Percentiles rank a stretch among this genome's conserved stretches.
Conservation (phyloP, 176 grass and related monocot genomes). For the Hsuehochloa calcarea region DNA sequence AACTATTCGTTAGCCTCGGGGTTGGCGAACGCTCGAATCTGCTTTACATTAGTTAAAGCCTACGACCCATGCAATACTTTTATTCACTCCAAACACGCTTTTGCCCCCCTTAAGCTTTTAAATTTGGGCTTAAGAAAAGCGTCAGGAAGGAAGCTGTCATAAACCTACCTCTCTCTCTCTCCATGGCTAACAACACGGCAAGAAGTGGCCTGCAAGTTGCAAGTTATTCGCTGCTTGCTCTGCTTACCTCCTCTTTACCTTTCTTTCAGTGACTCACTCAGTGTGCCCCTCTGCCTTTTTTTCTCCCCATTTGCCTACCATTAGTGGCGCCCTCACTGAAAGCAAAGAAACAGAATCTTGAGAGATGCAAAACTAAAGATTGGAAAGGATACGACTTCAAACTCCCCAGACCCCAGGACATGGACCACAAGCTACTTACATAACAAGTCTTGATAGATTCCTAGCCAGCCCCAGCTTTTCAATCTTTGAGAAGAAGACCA, state of each 20-base stretch:
- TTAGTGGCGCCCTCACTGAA: constrained; percentile 38
- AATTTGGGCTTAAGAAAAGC: constrained; percentile 37
- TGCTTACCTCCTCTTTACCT: constrained; percentile 40
- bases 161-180: neutral
- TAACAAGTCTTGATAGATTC: constrained; percentile 56
- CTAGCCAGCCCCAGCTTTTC: constrained; percentile 34
- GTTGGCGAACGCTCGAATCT: constrained; percentile 43
- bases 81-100: constrained; percentile 58
- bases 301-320: constrained; percentile 37
- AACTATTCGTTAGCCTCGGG: constrained; percentile 59
- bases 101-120: constrained; percentile 41
- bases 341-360: constrained; percentile 46
- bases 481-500: constrained; percentile 26
- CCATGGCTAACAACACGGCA: constrained; percentile 22
- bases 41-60: constrained; percentile 66
- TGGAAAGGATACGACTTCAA: constrained; percentile 62
- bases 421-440: constrained; percentile 53
- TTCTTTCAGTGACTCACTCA: constrained; percentile 34
- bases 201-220: constrained; percentile 64
- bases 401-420: constrained; percentile 42
- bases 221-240: constrained; percentile 43
- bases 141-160: constrained; percentile 19
- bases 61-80: constrained; percentile 47
- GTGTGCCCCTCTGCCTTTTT: neutral
- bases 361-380: constrained; percentile 39